phyloP scores from a whole-genome alignment of 2,329 filamentous ascomycete genomes.

The Xylaria sp. region DNA sequence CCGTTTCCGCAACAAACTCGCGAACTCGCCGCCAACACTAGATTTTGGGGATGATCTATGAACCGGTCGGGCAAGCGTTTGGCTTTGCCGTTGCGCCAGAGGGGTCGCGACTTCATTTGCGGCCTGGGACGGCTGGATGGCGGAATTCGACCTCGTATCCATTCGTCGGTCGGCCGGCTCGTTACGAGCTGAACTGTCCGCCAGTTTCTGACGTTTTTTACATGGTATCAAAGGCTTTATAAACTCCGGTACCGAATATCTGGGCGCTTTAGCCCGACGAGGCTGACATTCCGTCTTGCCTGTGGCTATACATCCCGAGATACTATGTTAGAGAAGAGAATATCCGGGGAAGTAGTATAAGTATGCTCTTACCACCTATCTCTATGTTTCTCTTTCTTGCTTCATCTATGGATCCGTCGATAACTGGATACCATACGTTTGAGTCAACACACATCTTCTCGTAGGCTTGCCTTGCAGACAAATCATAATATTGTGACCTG shows the following conservation, averaged over 20 bases:
- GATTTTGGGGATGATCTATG: not conserved
- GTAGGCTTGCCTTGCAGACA: not conserved
- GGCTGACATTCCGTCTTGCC: not conserved
- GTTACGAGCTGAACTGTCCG: not conserved
- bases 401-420: not conserved
- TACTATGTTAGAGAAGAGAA: not conserved
- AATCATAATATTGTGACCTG: not conserved
- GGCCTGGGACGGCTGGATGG: not conserved
- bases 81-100: not conserved
- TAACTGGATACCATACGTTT: not conserved
- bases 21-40: not conserved
- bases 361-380: not conserved
- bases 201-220: not conserved
- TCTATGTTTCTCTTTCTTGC: not conserved
- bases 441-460: not conserved
- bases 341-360: not conserved
- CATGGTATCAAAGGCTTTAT: not conserved
- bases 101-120: not conserved
- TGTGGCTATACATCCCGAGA: not conserved
- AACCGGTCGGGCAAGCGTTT: not conserved
- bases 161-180: not conserved
- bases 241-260: not conserved
- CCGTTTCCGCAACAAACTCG: not conserved
- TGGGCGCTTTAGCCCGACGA: not conserved
- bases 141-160: not conserved